phyloP scores from a whole-genome alignment of 345 rosid genomes.

The Ailanthus altissimus region DNA sequence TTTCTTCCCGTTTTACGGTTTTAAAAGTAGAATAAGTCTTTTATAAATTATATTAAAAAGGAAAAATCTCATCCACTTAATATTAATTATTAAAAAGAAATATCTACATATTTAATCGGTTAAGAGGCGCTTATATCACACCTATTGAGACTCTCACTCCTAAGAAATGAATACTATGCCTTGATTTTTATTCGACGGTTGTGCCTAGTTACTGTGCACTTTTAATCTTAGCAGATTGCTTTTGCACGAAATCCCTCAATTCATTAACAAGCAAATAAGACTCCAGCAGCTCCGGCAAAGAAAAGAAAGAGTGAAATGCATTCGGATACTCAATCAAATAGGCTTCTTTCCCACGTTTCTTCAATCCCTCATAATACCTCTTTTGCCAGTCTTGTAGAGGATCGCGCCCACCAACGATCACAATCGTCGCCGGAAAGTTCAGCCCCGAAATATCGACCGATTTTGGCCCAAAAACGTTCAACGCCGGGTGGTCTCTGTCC shows the following conservation, averaged over 20 bases:
- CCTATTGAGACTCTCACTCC: no score
- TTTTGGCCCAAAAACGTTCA: slow-evolving; percentile 21
- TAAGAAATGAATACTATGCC: no score
- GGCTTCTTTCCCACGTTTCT: slow-evolving; percentile 34
- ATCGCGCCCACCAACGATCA: slow-evolving; percentile 37
- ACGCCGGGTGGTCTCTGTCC: slow-evolving; percentile 23
- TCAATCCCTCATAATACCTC: slow-evolving; percentile 35
- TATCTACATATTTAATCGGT: no score
- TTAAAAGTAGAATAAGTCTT: no score
- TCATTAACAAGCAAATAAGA: slow-evolving; percentile 23
- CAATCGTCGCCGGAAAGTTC: slow-evolving; percentile 24
- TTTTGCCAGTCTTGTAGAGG: slow-evolving; percentile 48
- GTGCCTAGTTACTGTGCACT: no score
- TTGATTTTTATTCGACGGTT: no score
- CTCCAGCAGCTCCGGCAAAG: slow-evolving; percentile 31
- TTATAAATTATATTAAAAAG: no score
- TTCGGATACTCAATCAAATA: slow-evolving; percentile 36
- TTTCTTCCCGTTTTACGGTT: no score
- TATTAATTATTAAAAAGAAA: no score
- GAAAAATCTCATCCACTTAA: no score
- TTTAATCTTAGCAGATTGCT: background rate
- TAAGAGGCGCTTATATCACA: no score
- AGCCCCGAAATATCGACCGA: slow-evolving; percentile 22
- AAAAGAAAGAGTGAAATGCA: slow-evolving; percentile 38
- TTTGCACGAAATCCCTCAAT: slow-evolving; percentile 26